Evolutionary conservation across 164 flowering plant species (phyloP).

Genomic region (Protea cynaroides): DNA sequence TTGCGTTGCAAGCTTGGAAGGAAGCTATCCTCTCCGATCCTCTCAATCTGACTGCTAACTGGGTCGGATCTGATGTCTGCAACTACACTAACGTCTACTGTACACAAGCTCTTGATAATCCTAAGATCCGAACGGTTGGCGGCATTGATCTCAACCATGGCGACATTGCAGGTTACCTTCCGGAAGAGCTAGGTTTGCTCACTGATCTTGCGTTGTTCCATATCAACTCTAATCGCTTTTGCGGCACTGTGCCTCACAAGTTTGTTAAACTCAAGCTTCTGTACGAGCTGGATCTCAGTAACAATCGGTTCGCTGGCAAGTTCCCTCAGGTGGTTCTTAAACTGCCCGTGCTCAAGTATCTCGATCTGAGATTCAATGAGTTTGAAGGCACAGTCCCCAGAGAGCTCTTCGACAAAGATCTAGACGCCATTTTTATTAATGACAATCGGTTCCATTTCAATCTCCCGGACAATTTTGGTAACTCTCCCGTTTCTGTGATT

Average conservation of each 20-base stretch:
- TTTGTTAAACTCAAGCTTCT: slow-evolving; percentile 35
- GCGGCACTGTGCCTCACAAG: slow-evolving; percentile 48
- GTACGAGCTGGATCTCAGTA: slow-evolving; percentile 69
- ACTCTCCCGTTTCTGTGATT: slow-evolving; percentile 87
- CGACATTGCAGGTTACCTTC: slow-evolving; percentile 63
- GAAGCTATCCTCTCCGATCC: slow-evolving; percentile 89
- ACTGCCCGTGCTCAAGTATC: slow-evolving; percentile 40
- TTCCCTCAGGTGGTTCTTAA: slow-evolving; percentile 52
- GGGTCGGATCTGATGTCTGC: slow-evolving; percentile 86
- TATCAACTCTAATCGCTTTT: slow-evolving; percentile 59
- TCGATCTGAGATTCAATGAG: slow-evolving; percentile 78
- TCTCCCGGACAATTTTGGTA: slow-evolving; percentile 82
- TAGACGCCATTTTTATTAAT: slow-evolving; percentile 89
- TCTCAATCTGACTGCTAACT: slow-evolving; percentile 47
- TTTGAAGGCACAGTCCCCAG: slow-evolving; percentile 76
- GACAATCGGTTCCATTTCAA: slow-evolving; percentile 63
- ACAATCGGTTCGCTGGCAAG: slow-evolving; percentile 58
- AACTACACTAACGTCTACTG: slow-evolving; percentile 68
- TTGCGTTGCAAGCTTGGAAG: slow-evolving; percentile 90
- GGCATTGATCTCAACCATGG: slow-evolving; percentile 85
- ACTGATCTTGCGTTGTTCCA: slow-evolving; percentile 60
- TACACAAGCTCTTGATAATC: slow-evolving; percentile 46
- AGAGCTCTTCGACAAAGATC: slow-evolving; percentile 58
- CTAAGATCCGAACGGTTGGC: slow-evolving; percentile 46
- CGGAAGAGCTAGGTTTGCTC: slow-evolving; percentile 54